Percentiles rank a stretch among this genome's conserved stretches.
Evolutionary conservation across 495 filamentous ascomycete species (phyloP).

Genomic region (Trichoderma asperelloides): DNA sequence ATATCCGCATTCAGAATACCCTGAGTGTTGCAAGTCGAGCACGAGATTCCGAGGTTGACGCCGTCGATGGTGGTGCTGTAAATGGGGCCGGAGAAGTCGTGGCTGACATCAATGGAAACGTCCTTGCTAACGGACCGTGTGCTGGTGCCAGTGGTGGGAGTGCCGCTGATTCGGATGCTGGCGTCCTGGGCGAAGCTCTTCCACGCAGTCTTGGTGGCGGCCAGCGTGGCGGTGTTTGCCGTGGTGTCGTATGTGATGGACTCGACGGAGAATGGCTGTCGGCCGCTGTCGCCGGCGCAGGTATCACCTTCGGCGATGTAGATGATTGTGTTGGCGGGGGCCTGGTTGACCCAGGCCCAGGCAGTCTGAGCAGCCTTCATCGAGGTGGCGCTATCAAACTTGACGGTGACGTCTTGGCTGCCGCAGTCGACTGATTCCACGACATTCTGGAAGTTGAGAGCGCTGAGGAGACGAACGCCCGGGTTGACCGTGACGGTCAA

Average conservation of each 20-base stretch:
- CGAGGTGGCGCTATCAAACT: not conserved
- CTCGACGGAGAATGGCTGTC: constrained; percentile 3
- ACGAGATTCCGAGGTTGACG: constrained; percentile 8
- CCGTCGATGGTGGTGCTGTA: constrained; percentile 8
- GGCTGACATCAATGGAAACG: not conserved
- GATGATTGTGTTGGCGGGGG: not conserved
- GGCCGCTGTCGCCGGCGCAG: not conserved
- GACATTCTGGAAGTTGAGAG: not conserved
- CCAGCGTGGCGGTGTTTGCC: not conserved
- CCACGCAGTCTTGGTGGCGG: not conserved
- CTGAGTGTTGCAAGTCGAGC: not conserved
- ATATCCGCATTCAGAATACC: constrained; percentile 2
- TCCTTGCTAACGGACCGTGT: not conserved
- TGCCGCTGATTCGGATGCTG: not conserved
- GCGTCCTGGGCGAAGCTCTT: not conserved
- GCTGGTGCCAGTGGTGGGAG: not conserved
- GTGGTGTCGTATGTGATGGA: not conserved
- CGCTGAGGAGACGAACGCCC: not conserved
- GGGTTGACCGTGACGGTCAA: not conserved
- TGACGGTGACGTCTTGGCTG: not conserved
- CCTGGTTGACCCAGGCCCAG: not conserved
- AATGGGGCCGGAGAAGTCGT: constrained; percentile 11
- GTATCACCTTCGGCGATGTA: not conserved
- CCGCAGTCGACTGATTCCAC: not conserved
- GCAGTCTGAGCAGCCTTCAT: not conserved